Evolutionary conservation across 2,329 filamentous ascomycete genomes (phyloP).

Genomic region (Colletotrichum theobromicola): DNA sequence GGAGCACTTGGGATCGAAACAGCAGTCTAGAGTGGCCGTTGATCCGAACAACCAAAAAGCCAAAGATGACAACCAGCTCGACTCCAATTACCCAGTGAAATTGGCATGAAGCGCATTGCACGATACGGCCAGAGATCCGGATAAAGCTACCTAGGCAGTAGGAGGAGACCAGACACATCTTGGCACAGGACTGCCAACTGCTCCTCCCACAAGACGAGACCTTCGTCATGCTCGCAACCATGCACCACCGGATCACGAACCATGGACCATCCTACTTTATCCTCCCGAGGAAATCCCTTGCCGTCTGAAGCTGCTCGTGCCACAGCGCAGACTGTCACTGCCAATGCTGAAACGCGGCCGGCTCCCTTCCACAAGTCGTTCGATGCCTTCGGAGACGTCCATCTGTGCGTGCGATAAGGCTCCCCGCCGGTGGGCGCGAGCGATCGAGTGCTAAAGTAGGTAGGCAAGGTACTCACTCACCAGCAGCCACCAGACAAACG

Average conservation of each 20-base stretch:
- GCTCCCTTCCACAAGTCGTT: slow-evolving; percentile 1
- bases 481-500: no score
- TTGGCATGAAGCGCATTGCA: not conserved
- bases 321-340: slow-evolving; percentile 7
- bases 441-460: not conserved
- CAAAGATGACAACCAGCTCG: not conserved
- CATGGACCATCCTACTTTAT: not conserved
- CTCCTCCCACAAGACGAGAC: not conserved
- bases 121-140: not conserved
- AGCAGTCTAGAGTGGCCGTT: not conserved
- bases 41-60: not conserved
- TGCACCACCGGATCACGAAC: not conserved
- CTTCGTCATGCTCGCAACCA: not conserved
- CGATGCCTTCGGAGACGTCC: slow-evolving; percentile 8
- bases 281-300: slow-evolving; percentile 16
- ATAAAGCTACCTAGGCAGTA: not conserved
- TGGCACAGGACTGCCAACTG: not conserved
- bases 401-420: not conserved
- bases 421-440: not conserved
- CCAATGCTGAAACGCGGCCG: slow-evolving; percentile 18
- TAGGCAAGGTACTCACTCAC: no score
- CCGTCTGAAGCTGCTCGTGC: slow-evolving; percentile 17
- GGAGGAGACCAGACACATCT: not conserved
- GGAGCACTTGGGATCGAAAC: not conserved
- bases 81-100: not conserved